Conservation (phyloP, 225 moss, liverwort and hornwort genomes). For the Straminergon stramineum region DNA sequence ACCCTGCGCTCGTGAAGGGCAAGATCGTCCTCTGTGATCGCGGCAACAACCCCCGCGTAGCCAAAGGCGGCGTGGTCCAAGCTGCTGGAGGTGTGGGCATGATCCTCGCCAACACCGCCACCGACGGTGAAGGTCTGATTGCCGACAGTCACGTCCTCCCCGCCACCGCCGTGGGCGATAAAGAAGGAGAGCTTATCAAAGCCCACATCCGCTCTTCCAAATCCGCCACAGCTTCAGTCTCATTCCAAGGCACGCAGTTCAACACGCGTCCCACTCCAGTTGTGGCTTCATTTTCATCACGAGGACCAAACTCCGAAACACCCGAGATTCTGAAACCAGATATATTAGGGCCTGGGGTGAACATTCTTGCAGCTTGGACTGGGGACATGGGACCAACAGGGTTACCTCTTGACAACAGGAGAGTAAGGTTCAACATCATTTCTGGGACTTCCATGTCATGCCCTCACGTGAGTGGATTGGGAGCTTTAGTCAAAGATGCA, state of each 20-base stretch:
- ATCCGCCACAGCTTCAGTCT: constrained; percentile 28
- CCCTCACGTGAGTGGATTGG: constrained; percentile 87
- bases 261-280: constrained; percentile 62
- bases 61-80: constrained; percentile 58
- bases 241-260: constrained; percentile 64
- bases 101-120: constrained; percentile 66
- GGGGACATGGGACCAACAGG: constrained; percentile 78
- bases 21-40: constrained; percentile 85
- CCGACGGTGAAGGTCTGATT: constrained; percentile 80
- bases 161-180: constrained; percentile 59
- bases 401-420: constrained; percentile 34
- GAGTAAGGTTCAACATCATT: constrained; percentile 74
- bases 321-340: constrained; percentile 87
- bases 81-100: constrained; percentile 74
- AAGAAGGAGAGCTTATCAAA: constrained; percentile 46
- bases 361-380: constrained; percentile 92
- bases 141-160: constrained; percentile 87
- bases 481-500: constrained; percentile 63
- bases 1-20: constrained; percentile 59
- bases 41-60: constrained; percentile 73
- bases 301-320: constrained; percentile 69
- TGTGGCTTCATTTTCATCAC: constrained; percentile 77
- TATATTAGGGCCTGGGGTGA: constrained; percentile 73
- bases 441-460: constrained; percentile 95
- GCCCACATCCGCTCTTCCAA: constrained; percentile 26